A percentile compares a stretch with the other conserved stretches of the same genome.
phyloP scores from a whole-genome alignment of 2,329 filamentous ascomycete genomes.

The Aspergillus transmontanensis region DNA sequence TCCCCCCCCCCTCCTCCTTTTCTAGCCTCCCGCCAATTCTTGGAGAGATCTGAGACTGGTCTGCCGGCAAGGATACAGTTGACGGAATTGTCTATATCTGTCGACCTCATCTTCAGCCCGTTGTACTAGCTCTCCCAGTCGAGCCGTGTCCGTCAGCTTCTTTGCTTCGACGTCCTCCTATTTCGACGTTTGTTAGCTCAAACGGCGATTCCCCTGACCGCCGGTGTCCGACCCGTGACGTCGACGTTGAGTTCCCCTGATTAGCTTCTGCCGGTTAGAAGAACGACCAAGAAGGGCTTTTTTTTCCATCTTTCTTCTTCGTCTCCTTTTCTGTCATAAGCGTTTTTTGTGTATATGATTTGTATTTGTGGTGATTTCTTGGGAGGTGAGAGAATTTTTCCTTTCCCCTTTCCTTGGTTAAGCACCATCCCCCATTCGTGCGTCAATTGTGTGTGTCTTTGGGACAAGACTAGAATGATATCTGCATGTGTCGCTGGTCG shows the following conservation, averaged over 20 bases:
- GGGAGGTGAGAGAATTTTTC: slow-evolving; percentile 25
- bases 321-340: slow-evolving; percentile 24
- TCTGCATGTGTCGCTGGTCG: neutral
- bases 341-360: slow-evolving; percentile 29
- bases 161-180: slow-evolving; percentile 36
- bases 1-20: slow-evolving; percentile 26
- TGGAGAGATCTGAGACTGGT: slow-evolving; percentile 45
- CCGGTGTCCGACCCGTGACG: slow-evolving; percentile 35
- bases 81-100: slow-evolving; percentile 26
- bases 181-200: slow-evolving; percentile 45
- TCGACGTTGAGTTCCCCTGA: slow-evolving; percentile 37
- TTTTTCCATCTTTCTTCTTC: slow-evolving; percentile 26
- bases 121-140: slow-evolving; percentile 40
- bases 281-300: slow-evolving; percentile 35
- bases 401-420: slow-evolving; percentile 11
- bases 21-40: slow-evolving; percentile 35
- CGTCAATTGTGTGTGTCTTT: slow-evolving; percentile 2
- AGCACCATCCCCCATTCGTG: neutral
- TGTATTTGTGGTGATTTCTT: slow-evolving; percentile 25
- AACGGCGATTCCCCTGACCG: slow-evolving; percentile 36
- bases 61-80: slow-evolving; percentile 33
- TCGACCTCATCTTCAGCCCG: slow-evolving; percentile 31
- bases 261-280: slow-evolving; percentile 44
- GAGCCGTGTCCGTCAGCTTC: slow-evolving; percentile 41
- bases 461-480: neutral